Percentiles rank a stretch among this genome's conserved stretches.
Evolutionary conservation across 148 eudicot species (phyloP).

Genomic region (Rhododendron kiyosumense): DNA sequence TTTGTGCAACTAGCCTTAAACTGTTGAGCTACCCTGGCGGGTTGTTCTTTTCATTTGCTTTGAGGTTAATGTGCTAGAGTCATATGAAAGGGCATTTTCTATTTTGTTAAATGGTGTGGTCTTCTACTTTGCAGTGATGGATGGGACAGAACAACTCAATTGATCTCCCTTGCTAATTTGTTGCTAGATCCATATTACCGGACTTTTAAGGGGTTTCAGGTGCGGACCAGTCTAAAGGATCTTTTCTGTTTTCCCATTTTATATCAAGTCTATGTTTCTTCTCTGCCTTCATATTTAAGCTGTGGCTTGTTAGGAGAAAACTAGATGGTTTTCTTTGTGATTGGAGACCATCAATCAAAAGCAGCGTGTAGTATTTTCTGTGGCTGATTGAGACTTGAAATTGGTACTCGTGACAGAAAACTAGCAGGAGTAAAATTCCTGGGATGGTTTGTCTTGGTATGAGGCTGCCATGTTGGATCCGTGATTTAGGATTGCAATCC

Average conservation of each 20-base stretch:
- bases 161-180: conserved; percentile 90
- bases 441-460: not conserved
- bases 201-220: conserved; percentile 96
- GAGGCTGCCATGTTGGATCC: not conserved
- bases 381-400: not conserved
- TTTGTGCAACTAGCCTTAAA: not conserved
- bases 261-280: not conserved
- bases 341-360: not conserved
- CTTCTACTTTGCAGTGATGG: conserved; percentile 69
- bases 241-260: not conserved
- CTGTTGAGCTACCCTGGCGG: not conserved
- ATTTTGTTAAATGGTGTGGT: not conserved
- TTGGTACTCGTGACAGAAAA: not conserved
- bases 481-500: not conserved
- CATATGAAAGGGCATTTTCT: not conserved
- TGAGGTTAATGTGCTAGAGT: not conserved
- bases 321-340: not conserved
- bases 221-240: conserved; percentile 18
- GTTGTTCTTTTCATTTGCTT: not conserved
- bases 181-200: conserved; percentile 97
- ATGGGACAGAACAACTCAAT: conserved; percentile 97
- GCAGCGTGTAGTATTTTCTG: not conserved
- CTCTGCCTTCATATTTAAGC: conserved; percentile 5
- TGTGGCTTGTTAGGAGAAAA: not conserved
- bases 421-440: not conserved